These are phyloP conservation scores for Fagopyrum esculentum DNA, from an alignment of 148 eudicot genomes.

Conservation along the genomic window DNA sequence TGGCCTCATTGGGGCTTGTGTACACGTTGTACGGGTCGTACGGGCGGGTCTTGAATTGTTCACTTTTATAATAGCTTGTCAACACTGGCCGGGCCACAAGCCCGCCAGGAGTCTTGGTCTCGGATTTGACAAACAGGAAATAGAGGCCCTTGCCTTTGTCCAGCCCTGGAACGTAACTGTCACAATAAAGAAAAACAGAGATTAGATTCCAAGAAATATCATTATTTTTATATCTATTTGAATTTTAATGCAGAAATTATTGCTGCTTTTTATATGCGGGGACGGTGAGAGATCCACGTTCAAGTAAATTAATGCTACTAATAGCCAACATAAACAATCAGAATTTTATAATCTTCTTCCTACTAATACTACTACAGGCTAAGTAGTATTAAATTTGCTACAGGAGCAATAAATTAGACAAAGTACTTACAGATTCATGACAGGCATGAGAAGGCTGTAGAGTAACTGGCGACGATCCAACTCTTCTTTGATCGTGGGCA, in stretches of 20 bases:
- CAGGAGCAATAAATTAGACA: background rate
- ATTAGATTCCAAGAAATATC: conserved; percentile 7
- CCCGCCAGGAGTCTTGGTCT: conserved; percentile 78
- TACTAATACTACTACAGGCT: background rate
- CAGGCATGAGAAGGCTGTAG: conserved; percentile 87
- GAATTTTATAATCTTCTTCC: background rate
- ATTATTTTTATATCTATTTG: background rate
- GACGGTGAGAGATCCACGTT: conserved; percentile 8
- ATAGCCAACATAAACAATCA: conserved; percentile 15
- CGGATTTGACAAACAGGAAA: conserved; percentile 73
- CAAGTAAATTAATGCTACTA: conserved; percentile 9
- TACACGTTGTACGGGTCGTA: conserved; percentile 71
- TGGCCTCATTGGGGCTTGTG: conserved; percentile 77
- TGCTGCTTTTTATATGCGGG: background rate
- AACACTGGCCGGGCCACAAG: conserved; percentile 80
- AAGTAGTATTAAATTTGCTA: background rate
- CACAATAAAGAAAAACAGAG: conserved; percentile 10
- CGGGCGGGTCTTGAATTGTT: conserved; percentile 77
- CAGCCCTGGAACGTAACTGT: conserved; percentile 73
- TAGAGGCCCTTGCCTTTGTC: conserved; percentile 84
- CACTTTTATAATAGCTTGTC: conserved; percentile 83
- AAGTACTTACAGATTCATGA: conserved; percentile 76
- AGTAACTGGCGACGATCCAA: conserved; percentile 69
- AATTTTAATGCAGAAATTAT: background rate
- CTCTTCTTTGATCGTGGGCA: conserved; percentile 86